Conservation (phyloP, 2,329 filamentous ascomycete genomes). For the Trichoderma sp. region DNA sequence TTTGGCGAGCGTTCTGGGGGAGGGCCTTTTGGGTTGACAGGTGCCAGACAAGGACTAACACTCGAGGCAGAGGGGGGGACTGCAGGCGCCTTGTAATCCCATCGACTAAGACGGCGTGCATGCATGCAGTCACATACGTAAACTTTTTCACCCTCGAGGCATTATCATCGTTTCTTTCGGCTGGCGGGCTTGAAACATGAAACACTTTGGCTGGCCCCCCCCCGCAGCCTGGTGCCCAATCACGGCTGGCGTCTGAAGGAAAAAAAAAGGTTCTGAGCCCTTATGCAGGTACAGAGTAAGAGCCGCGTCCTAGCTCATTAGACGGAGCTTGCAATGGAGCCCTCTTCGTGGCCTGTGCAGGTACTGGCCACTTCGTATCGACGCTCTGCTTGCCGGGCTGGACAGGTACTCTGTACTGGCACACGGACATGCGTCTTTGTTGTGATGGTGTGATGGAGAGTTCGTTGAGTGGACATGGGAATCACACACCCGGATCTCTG, state of each 20-base stretch:
- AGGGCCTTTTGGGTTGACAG: neutral
- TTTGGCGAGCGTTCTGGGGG: neutral
- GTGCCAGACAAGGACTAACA: neutral
- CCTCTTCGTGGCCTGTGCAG: neutral
- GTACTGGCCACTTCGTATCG: neutral
- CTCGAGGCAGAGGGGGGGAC: too few relatives aligned
- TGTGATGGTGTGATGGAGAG: neutral
- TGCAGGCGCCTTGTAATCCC: neutral
- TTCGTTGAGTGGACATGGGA: neutral
- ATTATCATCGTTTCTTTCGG: neutral
- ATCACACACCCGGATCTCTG: neutral
- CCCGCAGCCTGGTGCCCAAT: neutral
- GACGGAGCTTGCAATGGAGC: neutral
- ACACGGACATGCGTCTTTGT: neutral
- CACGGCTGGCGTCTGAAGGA: neutral
- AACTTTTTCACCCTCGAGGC: neutral
- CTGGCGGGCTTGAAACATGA: neutral
- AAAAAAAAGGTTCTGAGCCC: neutral
- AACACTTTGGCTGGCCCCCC: neutral
- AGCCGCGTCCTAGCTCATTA: neutral
- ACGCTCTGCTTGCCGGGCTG: neutral
- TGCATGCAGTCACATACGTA: neutral
- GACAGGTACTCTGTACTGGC: neutral
- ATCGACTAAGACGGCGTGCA: neutral
- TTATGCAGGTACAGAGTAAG: constrained; percentile 12